Base-by-base conservation (phyloP, 2,329 filamentous ascomycete genomes). In the Monosporascus sp. region DNA sequence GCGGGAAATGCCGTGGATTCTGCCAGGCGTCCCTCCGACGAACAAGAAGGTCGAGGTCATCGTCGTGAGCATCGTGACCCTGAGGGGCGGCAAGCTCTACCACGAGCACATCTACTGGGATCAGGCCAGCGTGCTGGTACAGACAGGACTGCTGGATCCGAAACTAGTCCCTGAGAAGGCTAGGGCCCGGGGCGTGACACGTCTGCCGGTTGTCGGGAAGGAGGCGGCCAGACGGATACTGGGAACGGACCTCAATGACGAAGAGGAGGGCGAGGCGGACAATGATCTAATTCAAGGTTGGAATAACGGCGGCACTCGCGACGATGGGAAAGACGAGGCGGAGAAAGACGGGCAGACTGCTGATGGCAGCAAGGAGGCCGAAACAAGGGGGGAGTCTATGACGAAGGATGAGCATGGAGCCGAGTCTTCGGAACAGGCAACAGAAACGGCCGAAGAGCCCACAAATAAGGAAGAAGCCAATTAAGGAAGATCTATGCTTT, bases 61-160 rank as follows among this genome's bases (percentile, higher is more conserved):
- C 0, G 77, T 87, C 48, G 85, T 82, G 0, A 78, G 78, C 2
- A 74, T 88, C 2, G 83, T 88, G 0, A 82, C 82, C 35, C 74
- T 88, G 49, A 75, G 84, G 0, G 85, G 84, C 0, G 83, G 86
- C 50, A 74, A 81, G 2, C 66, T 88, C 1, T 85, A 81, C 54
- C 82, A 87, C 52, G 85, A 88, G 61, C 84, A 87, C 56, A 83
- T 88, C 14, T 75, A 78, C 9, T 88, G 85, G 85, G 85, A 88
- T 52, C 84, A 88, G 62, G 82, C 76, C 0, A 86, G 80, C 0
- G 81, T 81, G 8, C 67, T 88, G n/a, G 69, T 77, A 5, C 86
- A 88, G 61, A 64, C 81, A 6, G 85, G 83, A 0, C 62, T 87
- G 37, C 60, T 88, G 36, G 72, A 76, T 39, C 72, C 71, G 0